Evolutionary conservation across 352 stramenopile genomes (phyloP).

Genomic region (Phytophthora vignae): DNA sequence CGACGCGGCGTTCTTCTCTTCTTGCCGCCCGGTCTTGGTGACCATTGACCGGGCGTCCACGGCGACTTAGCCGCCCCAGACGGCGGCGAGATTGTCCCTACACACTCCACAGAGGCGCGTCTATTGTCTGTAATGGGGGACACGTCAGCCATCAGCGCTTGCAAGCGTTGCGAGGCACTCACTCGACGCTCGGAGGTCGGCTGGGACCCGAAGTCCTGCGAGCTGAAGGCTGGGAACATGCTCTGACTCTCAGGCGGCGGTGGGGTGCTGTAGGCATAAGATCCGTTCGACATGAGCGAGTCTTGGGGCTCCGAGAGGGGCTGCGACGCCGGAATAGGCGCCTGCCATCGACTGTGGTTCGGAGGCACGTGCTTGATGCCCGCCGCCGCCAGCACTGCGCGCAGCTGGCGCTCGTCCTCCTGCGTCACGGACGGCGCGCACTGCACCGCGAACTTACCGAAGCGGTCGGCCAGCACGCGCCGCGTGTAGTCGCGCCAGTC

Average conservation of each 20-base stretch:
- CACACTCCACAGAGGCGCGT: slow-evolving; percentile 36
- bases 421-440: slow-evolving; percentile 32
- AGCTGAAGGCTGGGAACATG: slow-evolving; percentile 66
- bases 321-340: slow-evolving; percentile 30
- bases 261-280: slow-evolving; percentile 79
- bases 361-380: slow-evolving; percentile 41
- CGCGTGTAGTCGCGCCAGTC: slow-evolving; percentile 59
- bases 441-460: slow-evolving; percentile 42
- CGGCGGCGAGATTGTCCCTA: slow-evolving; percentile 36
- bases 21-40: slow-evolving; percentile 28
- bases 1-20: slow-evolving; percentile 28
- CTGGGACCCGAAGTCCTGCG: slow-evolving; percentile 58
- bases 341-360: slow-evolving; percentile 44
- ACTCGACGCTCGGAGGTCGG: slow-evolving; percentile 29
- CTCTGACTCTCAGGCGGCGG: slow-evolving; percentile 32
- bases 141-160: slow-evolving; percentile 55
- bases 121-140: slow-evolving; percentile 62
- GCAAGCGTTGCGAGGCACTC: slow-evolving; percentile 62
- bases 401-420: slow-evolving; percentile 50
- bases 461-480: slow-evolving; percentile 43
- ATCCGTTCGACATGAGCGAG: slow-evolving; percentile 46
- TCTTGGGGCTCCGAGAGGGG: slow-evolving; percentile 18
- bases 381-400: slow-evolving; percentile 39
- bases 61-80: slow-evolving; percentile 38
- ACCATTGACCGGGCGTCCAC: slow-evolving; percentile 35